Evolutionary conservation across 2,329 filamentous ascomycete species (phyloP).

Genomic region (Phoma sp.): DNA sequence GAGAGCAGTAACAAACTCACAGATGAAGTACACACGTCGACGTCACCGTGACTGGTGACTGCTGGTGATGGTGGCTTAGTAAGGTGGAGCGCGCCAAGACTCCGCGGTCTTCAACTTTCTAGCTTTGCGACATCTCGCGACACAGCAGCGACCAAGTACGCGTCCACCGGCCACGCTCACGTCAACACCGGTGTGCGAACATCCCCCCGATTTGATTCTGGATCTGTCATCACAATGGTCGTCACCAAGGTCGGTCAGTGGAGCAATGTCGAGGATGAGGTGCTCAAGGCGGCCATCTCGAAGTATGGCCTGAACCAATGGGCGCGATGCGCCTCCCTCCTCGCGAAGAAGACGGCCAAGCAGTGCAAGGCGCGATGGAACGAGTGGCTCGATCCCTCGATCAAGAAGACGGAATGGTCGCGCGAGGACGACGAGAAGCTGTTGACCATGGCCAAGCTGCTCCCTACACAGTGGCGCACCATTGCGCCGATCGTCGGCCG

Average conservation of each 20-base stretch:
- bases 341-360: conserved; percentile 96
- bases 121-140: conserved; percentile 31
- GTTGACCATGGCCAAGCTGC: conserved; percentile 93
- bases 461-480: conserved; percentile 99
- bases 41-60: conserved; percentile 35
- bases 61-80: conserved; percentile 8
- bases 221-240: conserved; percentile 57
- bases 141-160: conserved; percentile 8
- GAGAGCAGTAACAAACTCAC: not conserved
- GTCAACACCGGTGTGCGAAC: conserved; percentile 2
- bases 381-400: conserved; percentile 97
- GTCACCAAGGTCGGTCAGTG: conserved; percentile 73
- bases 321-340: conserved; percentile 95
- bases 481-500: conserved; percentile 96
- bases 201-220: not conserved
- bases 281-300: conserved; percentile 77
- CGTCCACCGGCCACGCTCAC: conserved; percentile 24
- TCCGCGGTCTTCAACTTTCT: conserved; percentile 21
- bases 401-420: conserved; percentile 99
- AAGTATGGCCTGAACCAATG: conserved; percentile 71
- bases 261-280: conserved; percentile 86
- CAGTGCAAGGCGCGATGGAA: conserved; percentile 99
- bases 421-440: conserved; percentile 98
- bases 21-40: conserved; percentile 10
- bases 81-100: conserved; percentile 24